phyloP scores from a whole-genome alignment of 2,329 filamentous ascomycete species.

The Aureobasidium sp. region DNA sequence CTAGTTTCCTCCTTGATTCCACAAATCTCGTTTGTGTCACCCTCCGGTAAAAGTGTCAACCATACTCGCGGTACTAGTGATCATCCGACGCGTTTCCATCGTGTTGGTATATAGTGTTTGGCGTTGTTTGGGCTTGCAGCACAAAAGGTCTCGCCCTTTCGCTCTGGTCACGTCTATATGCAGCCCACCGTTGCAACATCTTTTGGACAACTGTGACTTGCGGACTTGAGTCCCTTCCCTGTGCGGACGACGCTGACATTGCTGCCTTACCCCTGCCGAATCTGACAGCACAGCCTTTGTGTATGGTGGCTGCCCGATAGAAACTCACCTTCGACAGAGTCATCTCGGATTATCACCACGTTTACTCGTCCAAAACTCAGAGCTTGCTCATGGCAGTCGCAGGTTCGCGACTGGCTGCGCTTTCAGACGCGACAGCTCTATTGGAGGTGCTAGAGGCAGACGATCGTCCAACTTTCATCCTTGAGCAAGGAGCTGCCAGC shows the following conservation, averaged over 20 bases:
- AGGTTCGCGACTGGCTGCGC: not conserved
- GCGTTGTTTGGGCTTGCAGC: not conserved
- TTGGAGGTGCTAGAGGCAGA: conserved; percentile 1
- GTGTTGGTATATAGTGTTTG: not conserved
- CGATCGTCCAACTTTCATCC: conserved; percentile 7
- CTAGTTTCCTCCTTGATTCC: not conserved
- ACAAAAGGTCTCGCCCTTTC: not conserved
- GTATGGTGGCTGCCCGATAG: not conserved
- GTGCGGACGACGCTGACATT: not conserved
- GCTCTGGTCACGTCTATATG: no score
- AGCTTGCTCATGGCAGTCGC: not conserved
- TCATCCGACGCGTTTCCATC: conserved; percentile 6
- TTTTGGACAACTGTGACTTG: not conserved
- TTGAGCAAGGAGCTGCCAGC: not conserved
- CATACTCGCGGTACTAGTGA: not conserved
- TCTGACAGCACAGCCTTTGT: not conserved
- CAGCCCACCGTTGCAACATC: not conserved
- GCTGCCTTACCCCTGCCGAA: not conserved
- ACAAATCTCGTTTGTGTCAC: not conserved
- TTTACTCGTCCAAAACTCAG: not conserved
- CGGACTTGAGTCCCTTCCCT: not conserved
- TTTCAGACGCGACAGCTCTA: not conserved
- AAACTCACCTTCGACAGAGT: no score
- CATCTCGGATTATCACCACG: not conserved
- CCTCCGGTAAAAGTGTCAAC: not conserved